A percentile compares a stretch with the other conserved stretches of the same genome.
phyloP scores from a whole-genome alignment of 768 basidiomycete species.

The Hygrocybe coccinea region DNA sequence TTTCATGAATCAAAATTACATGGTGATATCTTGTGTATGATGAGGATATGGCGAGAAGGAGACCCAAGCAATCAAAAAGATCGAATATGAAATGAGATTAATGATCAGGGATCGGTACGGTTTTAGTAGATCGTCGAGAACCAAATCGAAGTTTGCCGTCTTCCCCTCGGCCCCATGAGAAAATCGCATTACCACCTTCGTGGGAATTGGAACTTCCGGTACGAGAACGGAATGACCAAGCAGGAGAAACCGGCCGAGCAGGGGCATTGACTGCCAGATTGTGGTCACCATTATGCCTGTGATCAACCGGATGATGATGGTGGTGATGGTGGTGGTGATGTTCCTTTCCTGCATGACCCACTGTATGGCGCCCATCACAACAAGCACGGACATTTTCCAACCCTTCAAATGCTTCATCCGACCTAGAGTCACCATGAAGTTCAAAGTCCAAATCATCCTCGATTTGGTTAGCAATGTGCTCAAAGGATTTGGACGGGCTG shows the following conservation, averaged over 20 bases:
- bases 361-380: conserved; percentile 83
- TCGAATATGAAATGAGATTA: background rate
- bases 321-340: conserved; percentile 58
- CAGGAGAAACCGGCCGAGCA: conserved; percentile 66
- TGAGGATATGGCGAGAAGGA: conserved; percentile 8
- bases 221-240: conserved; percentile 82
- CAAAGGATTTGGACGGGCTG: conserved; percentile 68
- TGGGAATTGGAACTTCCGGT: conserved; percentile 70
- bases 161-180: conserved; percentile 62
- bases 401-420: conserved; percentile 83
- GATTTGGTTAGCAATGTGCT: conserved; percentile 45
- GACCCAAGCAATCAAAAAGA: conserved; percentile 17
- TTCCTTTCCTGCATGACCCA: conserved; percentile 55
- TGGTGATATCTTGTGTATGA: background rate
- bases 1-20: background rate
- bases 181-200: conserved; percentile 55
- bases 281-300: conserved; percentile 42
- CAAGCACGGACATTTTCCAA: conserved; percentile 93
- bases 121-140: conserved; percentile 54
- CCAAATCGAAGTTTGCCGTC: conserved; percentile 72
- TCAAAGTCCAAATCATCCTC: conserved; percentile 78
- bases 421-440: conserved; percentile 65
- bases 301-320: conserved; percentile 36
- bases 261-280: conserved; percentile 47
- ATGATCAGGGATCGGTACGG: conserved; percentile 30